phyloP scores from a whole-genome alignment of 1,284 basidiomycete genomes.

The Fomes fomentarius region DNA sequence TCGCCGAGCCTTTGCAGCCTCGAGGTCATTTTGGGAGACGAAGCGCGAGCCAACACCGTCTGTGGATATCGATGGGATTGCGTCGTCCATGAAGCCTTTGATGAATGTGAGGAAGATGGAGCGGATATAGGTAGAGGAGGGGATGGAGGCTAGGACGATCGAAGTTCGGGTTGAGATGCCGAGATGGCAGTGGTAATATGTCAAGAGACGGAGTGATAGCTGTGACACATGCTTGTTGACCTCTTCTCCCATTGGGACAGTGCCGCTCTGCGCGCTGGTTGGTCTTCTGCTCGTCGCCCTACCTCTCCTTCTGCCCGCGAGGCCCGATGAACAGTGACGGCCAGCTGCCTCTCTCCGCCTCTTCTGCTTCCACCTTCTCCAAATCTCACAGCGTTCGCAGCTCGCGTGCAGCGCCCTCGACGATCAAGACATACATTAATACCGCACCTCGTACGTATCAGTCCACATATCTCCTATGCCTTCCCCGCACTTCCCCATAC shows the following conservation, averaged over 20 bases:
- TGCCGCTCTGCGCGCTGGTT: constrained; percentile 16
- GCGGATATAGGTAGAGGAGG: neutral
- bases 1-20: constrained; percentile 72
- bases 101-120: neutral
- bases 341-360: constrained; percentile 34
- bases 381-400: constrained; percentile 46
- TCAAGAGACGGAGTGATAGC: neutral
- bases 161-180: constrained; percentile 1
- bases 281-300: neutral
- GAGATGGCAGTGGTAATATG: neutral
- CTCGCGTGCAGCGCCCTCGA: constrained; percentile 41
- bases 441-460: constrained; percentile 74
- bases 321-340: constrained; percentile 23
- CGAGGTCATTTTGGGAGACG: constrained; percentile 79
- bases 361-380: constrained; percentile 46
- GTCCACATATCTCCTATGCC: too few relatives aligned
- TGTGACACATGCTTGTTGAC: constrained; percentile 16
- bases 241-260: constrained; percentile 17
- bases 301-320: constrained; percentile 18
- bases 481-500: constrained; percentile 9
- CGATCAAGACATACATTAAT: constrained; percentile 53
- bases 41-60: constrained; percentile 77
- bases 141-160: neutral
- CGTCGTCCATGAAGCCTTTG: constrained; percentile 43
- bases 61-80: constrained; percentile 67